Evolutionary conservation across 805 yeast species (phyloP).

Genomic region (Candida tibetensis): DNA sequence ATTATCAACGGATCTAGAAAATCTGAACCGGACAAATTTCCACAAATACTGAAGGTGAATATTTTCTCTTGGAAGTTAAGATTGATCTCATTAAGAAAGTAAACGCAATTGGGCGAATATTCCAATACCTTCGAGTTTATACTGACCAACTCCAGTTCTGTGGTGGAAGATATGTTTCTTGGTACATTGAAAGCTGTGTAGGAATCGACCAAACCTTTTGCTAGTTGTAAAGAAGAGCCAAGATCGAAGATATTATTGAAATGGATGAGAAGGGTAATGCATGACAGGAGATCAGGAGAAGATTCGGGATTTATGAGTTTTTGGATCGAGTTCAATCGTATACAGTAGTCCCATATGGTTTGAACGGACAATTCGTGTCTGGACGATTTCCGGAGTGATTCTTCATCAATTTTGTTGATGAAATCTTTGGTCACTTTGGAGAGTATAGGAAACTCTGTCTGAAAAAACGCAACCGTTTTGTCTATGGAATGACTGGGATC

Average conservation of each 20-base stretch:
- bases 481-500: conserved; percentile 19
- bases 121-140: conserved; percentile 4
- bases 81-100: conserved; percentile 21
- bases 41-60: conserved; percentile 20
- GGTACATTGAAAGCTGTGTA: neutral
- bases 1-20: conserved; percentile 23
- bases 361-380: conserved; percentile 5
- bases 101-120: conserved; percentile 16
- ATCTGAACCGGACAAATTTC: conserved; percentile 19
- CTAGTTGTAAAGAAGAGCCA: neutral
- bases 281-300: neutral
- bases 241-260: neutral
- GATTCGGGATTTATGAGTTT: neutral
- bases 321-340: neutral
- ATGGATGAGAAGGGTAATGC: neutral
- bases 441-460: conserved; percentile 12
- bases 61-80: conserved; percentile 13
- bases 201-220: neutral
- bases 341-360: conserved; percentile 3
- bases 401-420: conserved; percentile 2
- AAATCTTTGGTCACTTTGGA: conserved; percentile 1
- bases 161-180: neutral
- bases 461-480: conserved; percentile 17
- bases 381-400: conserved; percentile 5
- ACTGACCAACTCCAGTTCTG: conserved; percentile 1